Percentiles rank a stretch among this genome's conserved stretches.
phyloP scores from a whole-genome alignment of 140 eudicot genomes.

The Ambrosia hybrid region DNA sequence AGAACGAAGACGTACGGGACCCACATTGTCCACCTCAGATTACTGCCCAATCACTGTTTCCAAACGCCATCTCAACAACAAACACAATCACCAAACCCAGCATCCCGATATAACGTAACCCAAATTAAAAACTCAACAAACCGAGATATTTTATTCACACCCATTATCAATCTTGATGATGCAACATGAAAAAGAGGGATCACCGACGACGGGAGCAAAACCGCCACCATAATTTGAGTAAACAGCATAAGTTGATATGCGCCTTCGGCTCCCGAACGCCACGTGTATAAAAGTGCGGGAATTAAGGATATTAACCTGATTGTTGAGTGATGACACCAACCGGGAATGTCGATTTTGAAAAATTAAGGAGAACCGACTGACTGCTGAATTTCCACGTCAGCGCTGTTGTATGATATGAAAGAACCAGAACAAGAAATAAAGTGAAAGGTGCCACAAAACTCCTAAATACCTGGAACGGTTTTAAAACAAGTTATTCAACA shows the following conservation, averaged over 20 bases:
- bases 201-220: conserved; percentile 85
- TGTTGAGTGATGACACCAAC: conserved; percentile 87
- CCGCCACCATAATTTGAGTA: conserved; percentile 75
- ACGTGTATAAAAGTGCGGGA: conserved; percentile 64
- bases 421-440: conserved; percentile 53
- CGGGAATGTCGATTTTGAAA: conserved; percentile 71
- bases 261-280: conserved; percentile 87
- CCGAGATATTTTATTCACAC: conserved; percentile 55
- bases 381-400: conserved; percentile 73
- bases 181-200: conserved; percentile 83
- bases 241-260: conserved; percentile 66
- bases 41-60: conserved; percentile 81
- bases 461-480: conserved; percentile 57
- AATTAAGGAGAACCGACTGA: conserved; percentile 56
- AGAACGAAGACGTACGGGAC: conserved; percentile 48
- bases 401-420: conserved; percentile 71
- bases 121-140: conserved; percentile 61
- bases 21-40: conserved; percentile 66
- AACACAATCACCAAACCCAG: conserved; percentile 66
- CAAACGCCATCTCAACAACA: conserved; percentile 76
- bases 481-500: not conserved
- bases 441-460: conserved; percentile 60
- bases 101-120: conserved; percentile 55
- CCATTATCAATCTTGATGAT: conserved; percentile 76
- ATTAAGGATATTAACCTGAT: conserved; percentile 60